Conservation (phyloP, 176 grass and related monocot genomes). For the Aegilops sharonensis region DNA sequence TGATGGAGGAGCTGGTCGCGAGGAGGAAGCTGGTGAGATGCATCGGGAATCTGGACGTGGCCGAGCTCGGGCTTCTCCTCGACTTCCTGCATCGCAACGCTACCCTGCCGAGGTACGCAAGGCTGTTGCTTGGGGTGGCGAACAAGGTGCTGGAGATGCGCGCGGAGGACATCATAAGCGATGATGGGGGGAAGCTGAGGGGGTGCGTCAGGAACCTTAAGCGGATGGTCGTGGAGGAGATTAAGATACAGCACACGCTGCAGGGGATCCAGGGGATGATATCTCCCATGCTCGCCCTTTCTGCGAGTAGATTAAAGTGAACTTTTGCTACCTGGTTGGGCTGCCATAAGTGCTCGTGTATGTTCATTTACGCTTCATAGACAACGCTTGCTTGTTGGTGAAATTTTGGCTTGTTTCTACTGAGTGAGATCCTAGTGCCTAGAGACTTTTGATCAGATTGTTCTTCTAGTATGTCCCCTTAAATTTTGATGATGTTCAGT, state of each 20-base stretch:
- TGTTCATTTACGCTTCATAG: conserved; percentile 19
- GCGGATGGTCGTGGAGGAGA: conserved; percentile 65
- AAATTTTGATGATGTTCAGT: conserved; percentile 9
- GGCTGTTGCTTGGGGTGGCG: conserved; percentile 68
- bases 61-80: conserved; percentile 56
- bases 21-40: conserved; percentile 78
- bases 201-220: conserved; percentile 61
- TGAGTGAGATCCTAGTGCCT: neutral
- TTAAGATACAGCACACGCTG: conserved; percentile 76
- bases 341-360: neutral
- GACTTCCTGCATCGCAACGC: conserved; percentile 61
- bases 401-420: conserved; percentile 13
- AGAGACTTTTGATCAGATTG: neutral
- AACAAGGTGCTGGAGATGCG: conserved; percentile 88
- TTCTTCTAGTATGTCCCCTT: neutral
- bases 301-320: conserved; percentile 55
- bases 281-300: conserved; percentile 67
- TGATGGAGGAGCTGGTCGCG: conserved; percentile 83
- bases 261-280: conserved; percentile 94
- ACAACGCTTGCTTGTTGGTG: conserved; percentile 1
- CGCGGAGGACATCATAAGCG: conserved; percentile 52
- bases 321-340: neutral
- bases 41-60: conserved; percentile 58
- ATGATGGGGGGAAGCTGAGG: conserved; percentile 42
- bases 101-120: conserved; percentile 63